A percentile compares a stretch with the other conserved stretches of the same genome.
Conservation (phyloP, 805 yeast genomes). For the Lipomyces yamadae region DNA sequence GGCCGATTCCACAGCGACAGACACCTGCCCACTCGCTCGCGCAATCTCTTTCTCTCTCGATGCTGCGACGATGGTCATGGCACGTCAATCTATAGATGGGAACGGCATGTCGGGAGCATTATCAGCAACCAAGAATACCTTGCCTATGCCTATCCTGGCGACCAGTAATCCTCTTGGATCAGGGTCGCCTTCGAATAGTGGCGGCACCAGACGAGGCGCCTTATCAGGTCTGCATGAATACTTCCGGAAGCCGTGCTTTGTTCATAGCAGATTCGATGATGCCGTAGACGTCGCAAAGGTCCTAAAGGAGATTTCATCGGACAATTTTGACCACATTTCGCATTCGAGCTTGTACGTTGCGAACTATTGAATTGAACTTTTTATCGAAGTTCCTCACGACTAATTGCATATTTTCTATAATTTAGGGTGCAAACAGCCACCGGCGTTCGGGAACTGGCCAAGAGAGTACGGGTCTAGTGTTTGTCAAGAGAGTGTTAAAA, state of each 20-base stretch:
- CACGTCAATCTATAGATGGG: neutral
- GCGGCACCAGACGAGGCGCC: neutral
- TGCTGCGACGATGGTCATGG: neutral
- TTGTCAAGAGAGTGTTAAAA: neutral
- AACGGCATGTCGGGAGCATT: neutral
- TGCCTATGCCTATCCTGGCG: neutral
- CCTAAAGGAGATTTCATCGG: slow-evolving; percentile 26
- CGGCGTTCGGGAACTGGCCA: slow-evolving; percentile 43
- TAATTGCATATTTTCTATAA: neutral
- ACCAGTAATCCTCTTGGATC: neutral
- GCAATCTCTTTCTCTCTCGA: neutral
- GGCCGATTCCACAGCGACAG: neutral
- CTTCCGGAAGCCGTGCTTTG: slow-evolving; percentile 34
- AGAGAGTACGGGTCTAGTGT: slow-evolving; percentile 27
- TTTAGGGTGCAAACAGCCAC: slow-evolving; percentile 41
- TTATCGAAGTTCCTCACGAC: neutral
- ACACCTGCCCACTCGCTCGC: neutral
- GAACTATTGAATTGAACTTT: neutral
- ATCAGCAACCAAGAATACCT: neutral
- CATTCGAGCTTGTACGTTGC: slow-evolving; percentile 31
- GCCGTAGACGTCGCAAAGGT: slow-evolving; percentile 33
- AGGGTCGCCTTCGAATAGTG: neutral
- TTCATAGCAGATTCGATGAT: slow-evolving; percentile 34
- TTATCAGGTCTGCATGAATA: slow-evolving; percentile 23
- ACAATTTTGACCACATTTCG: slow-evolving; percentile 25